Percentiles rank a stretch among this genome's conserved stretches.
Conservation (phyloP, 1,284 basidiomycete genomes). For the Fomitopsis schrenkii region DNA sequence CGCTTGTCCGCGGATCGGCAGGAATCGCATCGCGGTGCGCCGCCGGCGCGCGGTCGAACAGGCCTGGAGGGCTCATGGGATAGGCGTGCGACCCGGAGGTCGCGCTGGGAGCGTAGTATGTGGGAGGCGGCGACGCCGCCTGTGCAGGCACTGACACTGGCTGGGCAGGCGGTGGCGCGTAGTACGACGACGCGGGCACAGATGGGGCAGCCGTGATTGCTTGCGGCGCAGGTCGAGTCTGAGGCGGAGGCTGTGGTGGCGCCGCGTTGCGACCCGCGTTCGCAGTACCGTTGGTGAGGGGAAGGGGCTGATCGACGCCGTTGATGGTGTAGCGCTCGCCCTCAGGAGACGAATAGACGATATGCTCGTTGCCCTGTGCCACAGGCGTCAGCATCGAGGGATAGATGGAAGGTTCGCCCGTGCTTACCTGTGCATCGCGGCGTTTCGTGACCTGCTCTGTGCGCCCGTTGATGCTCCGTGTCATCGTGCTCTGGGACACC, state of each 20-base stretch:
- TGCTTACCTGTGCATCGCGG: constrained; percentile 50
- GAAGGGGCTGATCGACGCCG: constrained; percentile 55
- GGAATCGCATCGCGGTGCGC: constrained; percentile 10
- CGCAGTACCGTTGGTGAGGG: background rate
- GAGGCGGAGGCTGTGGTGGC: background rate
- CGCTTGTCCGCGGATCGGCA: constrained; percentile 2
- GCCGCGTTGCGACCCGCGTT: constrained; percentile 1
- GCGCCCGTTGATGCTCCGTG: constrained; percentile 57
- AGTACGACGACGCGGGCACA: background rate
- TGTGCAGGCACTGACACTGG: background rate
- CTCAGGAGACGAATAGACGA: constrained; percentile 59
- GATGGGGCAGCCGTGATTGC: background rate
- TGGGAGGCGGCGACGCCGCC: constrained; percentile 6
- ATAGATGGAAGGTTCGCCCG: background rate
- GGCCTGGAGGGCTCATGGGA: constrained; percentile 13
- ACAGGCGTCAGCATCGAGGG: constrained; percentile 6
- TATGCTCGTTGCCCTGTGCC: constrained; percentile 66
- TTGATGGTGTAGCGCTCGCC: constrained; percentile 66
- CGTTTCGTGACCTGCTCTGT: constrained; percentile 56
- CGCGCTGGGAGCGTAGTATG: background rate
- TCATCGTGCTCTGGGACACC: constrained; percentile 50
- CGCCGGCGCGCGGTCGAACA: constrained; percentile 17
- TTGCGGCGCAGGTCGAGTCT: background rate
- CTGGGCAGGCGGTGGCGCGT: constrained; percentile 4
- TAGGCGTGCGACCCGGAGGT: background rate